Evolutionary conservation across 2,329 filamentous ascomycete genomes (phyloP).

Genomic region (Sordariomycetes sp.): DNA sequence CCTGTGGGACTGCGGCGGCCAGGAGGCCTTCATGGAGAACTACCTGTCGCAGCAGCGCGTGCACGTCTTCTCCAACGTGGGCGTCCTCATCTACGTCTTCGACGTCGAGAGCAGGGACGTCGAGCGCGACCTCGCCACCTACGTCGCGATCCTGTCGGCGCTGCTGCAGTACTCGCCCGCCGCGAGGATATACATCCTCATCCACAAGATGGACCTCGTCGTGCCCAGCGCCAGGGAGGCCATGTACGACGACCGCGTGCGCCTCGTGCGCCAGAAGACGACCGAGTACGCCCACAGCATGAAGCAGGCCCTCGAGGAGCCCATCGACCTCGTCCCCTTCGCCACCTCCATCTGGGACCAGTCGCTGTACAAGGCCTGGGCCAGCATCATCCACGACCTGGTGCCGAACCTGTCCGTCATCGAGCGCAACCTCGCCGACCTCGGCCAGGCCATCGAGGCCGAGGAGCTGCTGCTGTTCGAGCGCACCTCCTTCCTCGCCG

Average conservation of each 20-base stretch:
- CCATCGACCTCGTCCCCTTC: constrained; percentile 72
- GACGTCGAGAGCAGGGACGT: constrained; percentile 96
- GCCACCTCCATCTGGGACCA: constrained; percentile 98
- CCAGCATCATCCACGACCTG: constrained; percentile 92
- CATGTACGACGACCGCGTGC: constrained; percentile 77
- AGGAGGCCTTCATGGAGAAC: constrained; percentile 98
- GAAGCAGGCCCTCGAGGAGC: constrained; percentile 16
- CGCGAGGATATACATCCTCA: constrained; percentile 85
- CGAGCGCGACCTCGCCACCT: constrained; percentile 85
- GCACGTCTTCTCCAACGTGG: constrained; percentile 94
- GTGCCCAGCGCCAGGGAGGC: constrained; percentile 68
- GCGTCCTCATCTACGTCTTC: constrained; percentile 97
- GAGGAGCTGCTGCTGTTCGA: constrained; percentile 94
- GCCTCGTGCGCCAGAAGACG: constrained; percentile 68
- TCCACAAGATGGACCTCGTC: constrained; percentile 98
- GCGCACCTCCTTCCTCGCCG: constrained; percentile 88
- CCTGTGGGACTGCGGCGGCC: constrained; percentile 96
- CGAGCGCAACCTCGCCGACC: constrained; percentile 71
- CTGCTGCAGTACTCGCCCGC: constrained; percentile 73
- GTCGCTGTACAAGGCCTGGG: constrained; percentile 96
- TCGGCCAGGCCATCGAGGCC: constrained; percentile 81
- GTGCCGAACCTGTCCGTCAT: constrained; percentile 91
- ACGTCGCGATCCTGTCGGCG: constrained; percentile 81
- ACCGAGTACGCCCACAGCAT: constrained; percentile 36
- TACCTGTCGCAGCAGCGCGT: constrained; percentile 92